Evolutionary conservation across 768 basidiomycete species (phyloP), one percentile per base, ranked within the genome.

Genomic region (Russula sp.): DNA sequence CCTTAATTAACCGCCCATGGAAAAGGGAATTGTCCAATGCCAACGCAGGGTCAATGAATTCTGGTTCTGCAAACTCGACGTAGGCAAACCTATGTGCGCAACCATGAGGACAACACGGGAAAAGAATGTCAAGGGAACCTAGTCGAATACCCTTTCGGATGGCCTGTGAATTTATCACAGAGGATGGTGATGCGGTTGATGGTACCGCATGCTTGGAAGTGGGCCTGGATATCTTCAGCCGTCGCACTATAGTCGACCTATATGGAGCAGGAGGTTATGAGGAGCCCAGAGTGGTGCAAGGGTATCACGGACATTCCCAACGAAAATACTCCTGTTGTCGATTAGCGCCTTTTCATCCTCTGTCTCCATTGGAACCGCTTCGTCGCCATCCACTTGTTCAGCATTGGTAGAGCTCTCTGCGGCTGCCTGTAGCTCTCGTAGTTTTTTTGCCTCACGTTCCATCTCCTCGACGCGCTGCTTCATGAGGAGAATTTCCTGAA

Each of bases 121-220:
- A 58, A n/a, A 32, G 27, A 27, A 9, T 47, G 14, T 32, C 14
- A 57, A 18, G 27, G 51, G 9, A 34, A 35, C 8, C 3, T 68
- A 72, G 55, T 73, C 77, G 37, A 67, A 39, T 51, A 94, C 94
- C 97, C 97, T 84, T 98, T 98, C 52, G 97, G 96, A 77, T 98
- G 95, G 53, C 97, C 97, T 27, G 96, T 98, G 76, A 96, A 98
- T 78, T 98, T 98, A 83, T 99, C 97, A 75, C 96, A 98, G 34
- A 99, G 86, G 71, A 99, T 99, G 0, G 97, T 99, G 48, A 99
- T 94, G 70, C 97, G 86, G 77, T 99, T 99, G 76, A 99, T 99
- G 16, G 91, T 93, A 6, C 97, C 97, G 72, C 95, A 98, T 16
- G 95, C 88, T 73, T 94, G 91, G 78, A 99, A 99, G 74, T 98